Percentiles rank a stretch among this genome's conserved stretches.
Conservation (phyloP, 169 alveolate genomes). For the Babesia bigemina region DNA sequence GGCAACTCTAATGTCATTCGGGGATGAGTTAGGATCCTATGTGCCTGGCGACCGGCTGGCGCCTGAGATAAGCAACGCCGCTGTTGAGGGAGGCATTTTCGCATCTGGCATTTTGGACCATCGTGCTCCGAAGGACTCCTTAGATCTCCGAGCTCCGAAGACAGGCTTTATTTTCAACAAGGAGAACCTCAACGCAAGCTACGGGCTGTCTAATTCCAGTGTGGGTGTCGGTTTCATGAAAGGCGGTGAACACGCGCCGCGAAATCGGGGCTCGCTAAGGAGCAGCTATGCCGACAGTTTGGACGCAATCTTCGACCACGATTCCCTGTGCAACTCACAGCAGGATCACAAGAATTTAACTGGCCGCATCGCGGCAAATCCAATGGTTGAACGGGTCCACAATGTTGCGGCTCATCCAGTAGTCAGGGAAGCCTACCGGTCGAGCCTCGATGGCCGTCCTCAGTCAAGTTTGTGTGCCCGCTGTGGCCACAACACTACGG, state of each 20-base stretch:
- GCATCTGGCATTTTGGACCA: background rate
- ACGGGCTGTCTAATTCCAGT: background rate
- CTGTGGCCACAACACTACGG: too few relatives aligned
- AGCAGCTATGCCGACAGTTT: background rate
- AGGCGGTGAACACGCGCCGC: background rate
- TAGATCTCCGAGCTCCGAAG: background rate
- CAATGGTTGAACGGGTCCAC: too few relatives aligned
- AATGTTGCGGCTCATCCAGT: too few relatives aligned
- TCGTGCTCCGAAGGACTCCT: background rate
- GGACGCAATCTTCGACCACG: background rate
- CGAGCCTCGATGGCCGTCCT: too few relatives aligned
- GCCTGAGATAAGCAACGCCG: background rate
- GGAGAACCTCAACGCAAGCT: background rate
- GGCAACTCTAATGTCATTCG: constrained; percentile 6
- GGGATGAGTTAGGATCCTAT: constrained; percentile 15
- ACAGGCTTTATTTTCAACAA: background rate
- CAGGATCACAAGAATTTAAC: too few relatives aligned
- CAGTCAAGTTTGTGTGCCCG: too few relatives aligned
- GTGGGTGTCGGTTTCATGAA: background rate
- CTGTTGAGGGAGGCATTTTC: background rate
- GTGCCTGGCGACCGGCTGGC: constrained; percentile 4
- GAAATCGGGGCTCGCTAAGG: background rate
- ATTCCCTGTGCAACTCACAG: background rate
- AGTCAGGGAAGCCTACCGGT: too few relatives aligned
- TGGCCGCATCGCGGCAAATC: too few relatives aligned